These are phyloP conservation scores for Crassisporium funariophilum DNA, from an alignment of 768 basidiomycete genomes.

Conservation along the genomic window DNA sequence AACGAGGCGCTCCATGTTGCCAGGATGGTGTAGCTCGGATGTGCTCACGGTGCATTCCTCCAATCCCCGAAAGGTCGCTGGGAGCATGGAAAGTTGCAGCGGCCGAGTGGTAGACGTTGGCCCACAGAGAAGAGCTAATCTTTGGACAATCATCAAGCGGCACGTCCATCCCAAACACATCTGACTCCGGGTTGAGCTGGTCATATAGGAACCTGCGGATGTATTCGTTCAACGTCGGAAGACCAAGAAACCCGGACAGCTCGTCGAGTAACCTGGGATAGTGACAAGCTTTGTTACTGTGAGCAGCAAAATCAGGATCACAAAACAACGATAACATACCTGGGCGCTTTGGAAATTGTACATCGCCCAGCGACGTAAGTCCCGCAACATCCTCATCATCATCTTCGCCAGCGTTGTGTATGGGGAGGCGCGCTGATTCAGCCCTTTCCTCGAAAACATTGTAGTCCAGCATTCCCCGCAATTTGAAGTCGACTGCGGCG, in stretches of 20 bases:
- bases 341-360: no score
- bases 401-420: background rate
- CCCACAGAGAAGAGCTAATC: background rate
- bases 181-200: background rate
- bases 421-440: background rate
- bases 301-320: no score
- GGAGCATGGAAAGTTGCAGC: constrained; percentile 11
- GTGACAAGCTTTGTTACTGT: background rate
- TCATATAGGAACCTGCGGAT: background rate
- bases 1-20: constrained; percentile 13
- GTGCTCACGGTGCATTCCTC: constrained; percentile 18
- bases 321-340: no score
- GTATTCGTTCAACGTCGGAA: background rate
- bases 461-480: constrained; percentile 13
- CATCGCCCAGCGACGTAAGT: no score
- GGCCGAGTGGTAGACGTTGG: constrained; percentile 4
- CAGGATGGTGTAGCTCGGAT: constrained; percentile 28
- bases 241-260: background rate
- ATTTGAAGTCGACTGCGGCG: constrained; percentile 10
- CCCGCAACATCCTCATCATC: no score
- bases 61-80: constrained; percentile 18
- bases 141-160: background rate
- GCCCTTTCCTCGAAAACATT: background rate
- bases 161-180: no score
- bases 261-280: background rate